Evolutionary conservation across 805 yeast genomes (phyloP), one percentile per base, ranked within the genome.

Genomic region (Ogataea saltuana): DNA sequence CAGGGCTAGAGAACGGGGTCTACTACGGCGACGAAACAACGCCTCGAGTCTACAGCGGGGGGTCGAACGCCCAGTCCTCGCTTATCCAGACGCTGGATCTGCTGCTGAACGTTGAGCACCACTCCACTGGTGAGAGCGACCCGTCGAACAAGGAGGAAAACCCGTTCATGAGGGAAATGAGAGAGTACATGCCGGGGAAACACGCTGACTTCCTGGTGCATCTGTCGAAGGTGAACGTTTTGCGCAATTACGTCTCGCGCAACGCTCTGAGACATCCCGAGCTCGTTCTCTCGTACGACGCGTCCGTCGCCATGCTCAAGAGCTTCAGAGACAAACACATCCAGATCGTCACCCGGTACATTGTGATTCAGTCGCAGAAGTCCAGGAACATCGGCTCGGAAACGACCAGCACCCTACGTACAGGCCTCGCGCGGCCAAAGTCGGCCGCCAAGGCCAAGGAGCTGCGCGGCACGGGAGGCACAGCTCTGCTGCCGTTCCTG

Each of bases 31-130:
- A 75, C 41, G 88, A 82, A 56, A 58, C 62, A 2, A 62, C 53
- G 21, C 83, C 80, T 38, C 69, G 83, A 53, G 60, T 65, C 25
- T 83, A 76, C 61, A 74, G 95, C 13, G 98, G 98, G 20, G 98
- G 98, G 1, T 86, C 96, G 4, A 90, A 90, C 61, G 97, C 96
- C 0, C 98, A 90, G 65, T 81, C 90, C 35, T 87, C 97, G 2
- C 71, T 90, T 55, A 85, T 91, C 49, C 97, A 90, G 65, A 83
- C 88, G 19, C 70, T 90, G 48, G 98, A 90, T 60, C 76, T 87
- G 19, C 63, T 88, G 13, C 71, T 90, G 30, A 80, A 80, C 36
- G 85, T 90, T 12, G 81, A 81, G 45, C 98, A 90, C 63, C 75
- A 73, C 49, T 82, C 95, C 4, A 81, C 91, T 1, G 96, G 95